Conservation (phyloP, 176 grass and related monocot genomes). For the Puccinellia tenuiflora region DNA sequence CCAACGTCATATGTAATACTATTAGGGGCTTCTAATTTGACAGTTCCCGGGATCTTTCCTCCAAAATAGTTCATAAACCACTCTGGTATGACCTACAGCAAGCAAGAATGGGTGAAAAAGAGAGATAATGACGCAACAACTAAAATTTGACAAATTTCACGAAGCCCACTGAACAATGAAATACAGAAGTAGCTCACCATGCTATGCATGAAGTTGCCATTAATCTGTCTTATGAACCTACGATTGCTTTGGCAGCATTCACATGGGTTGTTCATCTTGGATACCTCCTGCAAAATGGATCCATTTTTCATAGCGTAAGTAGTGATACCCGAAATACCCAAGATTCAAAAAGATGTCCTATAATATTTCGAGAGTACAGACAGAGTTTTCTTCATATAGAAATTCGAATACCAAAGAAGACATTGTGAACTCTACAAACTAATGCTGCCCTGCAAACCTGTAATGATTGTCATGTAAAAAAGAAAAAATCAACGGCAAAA, state of each 20-base stretch:
- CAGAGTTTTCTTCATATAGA: not conserved
- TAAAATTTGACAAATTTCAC: not conserved
- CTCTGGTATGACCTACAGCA: conserved; percentile 36
- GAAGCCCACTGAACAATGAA: not conserved
- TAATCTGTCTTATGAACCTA: not conserved
- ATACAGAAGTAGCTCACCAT: not conserved
- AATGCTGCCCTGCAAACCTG: not conserved
- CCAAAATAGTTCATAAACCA: conserved; percentile 36
- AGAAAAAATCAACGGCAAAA: not conserved
- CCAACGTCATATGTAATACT: conserved; percentile 4
- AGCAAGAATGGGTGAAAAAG: not conserved
- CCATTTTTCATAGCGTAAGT: not conserved
- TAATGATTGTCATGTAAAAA: not conserved
- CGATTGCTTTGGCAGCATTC: not conserved
- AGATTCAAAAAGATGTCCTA: not conserved
- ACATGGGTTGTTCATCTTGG: not conserved
- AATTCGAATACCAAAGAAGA: not conserved
- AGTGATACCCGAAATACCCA: not conserved
- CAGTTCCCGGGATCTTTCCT: conserved; percentile 11
- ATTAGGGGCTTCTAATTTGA: conserved; percentile 32
- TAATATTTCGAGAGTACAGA: not conserved
- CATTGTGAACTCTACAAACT: not conserved
- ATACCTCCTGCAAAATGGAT: not conserved
- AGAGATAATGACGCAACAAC: not conserved
- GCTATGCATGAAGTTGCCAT: not conserved